Conservation (phyloP, 1,139 yeast genomes). For the Kodamaea sp. region DNA sequence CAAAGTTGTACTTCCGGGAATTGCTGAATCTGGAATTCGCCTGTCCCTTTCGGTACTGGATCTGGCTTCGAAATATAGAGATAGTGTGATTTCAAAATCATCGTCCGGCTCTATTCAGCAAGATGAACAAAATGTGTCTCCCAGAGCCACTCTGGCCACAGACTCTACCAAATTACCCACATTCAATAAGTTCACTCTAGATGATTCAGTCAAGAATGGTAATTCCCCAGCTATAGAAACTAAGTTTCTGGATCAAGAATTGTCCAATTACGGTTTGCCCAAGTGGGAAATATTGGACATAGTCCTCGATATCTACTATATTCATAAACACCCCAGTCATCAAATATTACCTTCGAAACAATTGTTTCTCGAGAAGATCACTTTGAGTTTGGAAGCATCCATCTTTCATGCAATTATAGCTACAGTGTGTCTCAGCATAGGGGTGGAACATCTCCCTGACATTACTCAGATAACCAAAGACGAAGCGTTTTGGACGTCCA, state of each 20-base stretch:
- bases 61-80: too few species aligned
- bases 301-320: conserved; percentile 49
- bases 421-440: conserved; percentile 33
- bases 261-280: conserved; percentile 42
- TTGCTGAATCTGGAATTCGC: too few species aligned
- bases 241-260: conserved; percentile 9
- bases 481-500: conserved; percentile 42
- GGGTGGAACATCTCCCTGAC: conserved; percentile 12
- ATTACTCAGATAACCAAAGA: conserved; percentile 22
- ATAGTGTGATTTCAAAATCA: neutral
- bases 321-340: conserved; percentile 47
- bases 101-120: neutral
- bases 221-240: too few species aligned
- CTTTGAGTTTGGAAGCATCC: conserved; percentile 38
- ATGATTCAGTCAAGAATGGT: neutral
- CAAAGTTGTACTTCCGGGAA: too few species aligned
- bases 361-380: conserved; percentile 33
- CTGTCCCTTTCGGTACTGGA: too few species aligned
- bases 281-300: conserved; percentile 34
- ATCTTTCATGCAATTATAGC: conserved; percentile 51
- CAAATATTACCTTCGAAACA: conserved; percentile 46
- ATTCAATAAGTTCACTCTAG: neutral
- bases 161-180: neutral
- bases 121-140: neutral
- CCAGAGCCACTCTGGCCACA: neutral